A percentile compares a stretch with the other conserved stretches of the same genome.
These are phyloP conservation scores for Vicia sativa DNA, from an alignment of 306 rosid genomes.

Conservation along the genomic window DNA sequence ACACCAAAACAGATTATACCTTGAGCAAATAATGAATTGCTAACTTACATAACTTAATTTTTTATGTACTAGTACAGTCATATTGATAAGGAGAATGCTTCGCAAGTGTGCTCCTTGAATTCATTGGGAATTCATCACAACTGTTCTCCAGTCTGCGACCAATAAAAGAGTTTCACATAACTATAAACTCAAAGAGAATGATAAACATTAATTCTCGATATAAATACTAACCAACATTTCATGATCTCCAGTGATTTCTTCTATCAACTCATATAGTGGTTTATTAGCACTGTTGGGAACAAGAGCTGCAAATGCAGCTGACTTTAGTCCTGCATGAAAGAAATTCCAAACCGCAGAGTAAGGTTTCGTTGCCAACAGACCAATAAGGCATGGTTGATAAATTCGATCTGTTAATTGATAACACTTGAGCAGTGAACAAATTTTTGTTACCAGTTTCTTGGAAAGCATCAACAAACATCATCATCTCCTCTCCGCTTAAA, in stretches of 20 bases:
- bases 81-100: neutral
- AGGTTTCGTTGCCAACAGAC: constrained; percentile 3
- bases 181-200: constrained; percentile 12
- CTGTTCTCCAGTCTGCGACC: constrained; percentile 52
- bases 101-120: neutral
- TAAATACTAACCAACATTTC: constrained; percentile 67
- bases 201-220: neutral
- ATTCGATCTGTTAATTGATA: neutral
- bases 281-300: constrained; percentile 90
- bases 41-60: neutral
- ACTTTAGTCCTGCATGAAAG: constrained; percentile 67
- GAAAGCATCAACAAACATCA: constrained; percentile 90
- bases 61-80: neutral
- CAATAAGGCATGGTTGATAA: neutral
- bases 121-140: constrained; percentile 26
- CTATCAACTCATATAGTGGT: constrained; percentile 72
- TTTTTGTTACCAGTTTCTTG: constrained; percentile 70
- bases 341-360: neutral
- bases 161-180: constrained; percentile 20
- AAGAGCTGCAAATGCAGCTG: constrained; percentile 88
- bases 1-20: neutral
- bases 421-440: neutral
- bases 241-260: constrained; percentile 84
- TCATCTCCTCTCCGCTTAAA: constrained; percentile 93
- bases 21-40: constrained; percentile 4